phyloP scores from a whole-genome alignment of 257 asterid species.

The Dorcoceras hygrometricum region DNA sequence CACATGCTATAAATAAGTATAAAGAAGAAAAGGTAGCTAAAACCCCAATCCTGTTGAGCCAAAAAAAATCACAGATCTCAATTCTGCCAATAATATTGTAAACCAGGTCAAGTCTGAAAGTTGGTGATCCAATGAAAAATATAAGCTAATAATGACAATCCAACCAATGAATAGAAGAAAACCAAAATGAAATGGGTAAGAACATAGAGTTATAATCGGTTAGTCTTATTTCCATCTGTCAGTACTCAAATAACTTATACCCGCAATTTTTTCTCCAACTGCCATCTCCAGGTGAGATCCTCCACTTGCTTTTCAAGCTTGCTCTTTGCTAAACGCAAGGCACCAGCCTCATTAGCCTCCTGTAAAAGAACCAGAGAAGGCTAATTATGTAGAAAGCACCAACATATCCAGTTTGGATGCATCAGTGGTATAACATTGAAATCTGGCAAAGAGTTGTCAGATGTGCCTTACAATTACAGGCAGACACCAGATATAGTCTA shows the following conservation, averaged over 20 bases:
- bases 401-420: conserved; percentile 14
- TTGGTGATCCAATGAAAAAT: no score
- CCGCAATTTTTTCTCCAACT: conserved; percentile 88
- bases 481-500: conserved; percentile 2
- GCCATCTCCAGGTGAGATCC: conserved; percentile 97
- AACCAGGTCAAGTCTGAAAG: not conserved
- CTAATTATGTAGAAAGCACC: not conserved
- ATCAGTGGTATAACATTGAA: conserved; percentile 15
- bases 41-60: not conserved
- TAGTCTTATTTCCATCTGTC: conserved; percentile 5
- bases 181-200: conserved; percentile 10
- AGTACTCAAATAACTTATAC: conserved; percentile 37
- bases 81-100: no score
- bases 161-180: conserved; percentile 7
- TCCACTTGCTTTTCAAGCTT: conserved; percentile 97
- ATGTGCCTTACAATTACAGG: conserved; percentile 7
- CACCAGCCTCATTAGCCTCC: conserved; percentile 99
- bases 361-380: conserved; percentile 26
- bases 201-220: conserved; percentile 12
- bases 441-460: conserved; percentile 15
- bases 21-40: not conserved
- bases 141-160: no score
- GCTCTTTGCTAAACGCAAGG: conserved; percentile 84
- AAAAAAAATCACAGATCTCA: no score
- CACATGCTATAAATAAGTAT: not conserved